These are phyloP conservation scores for Pseudocercospora musae DNA, from an alignment of 2,329 filamentous ascomycete genomes.

Conservation along the genomic window DNA sequence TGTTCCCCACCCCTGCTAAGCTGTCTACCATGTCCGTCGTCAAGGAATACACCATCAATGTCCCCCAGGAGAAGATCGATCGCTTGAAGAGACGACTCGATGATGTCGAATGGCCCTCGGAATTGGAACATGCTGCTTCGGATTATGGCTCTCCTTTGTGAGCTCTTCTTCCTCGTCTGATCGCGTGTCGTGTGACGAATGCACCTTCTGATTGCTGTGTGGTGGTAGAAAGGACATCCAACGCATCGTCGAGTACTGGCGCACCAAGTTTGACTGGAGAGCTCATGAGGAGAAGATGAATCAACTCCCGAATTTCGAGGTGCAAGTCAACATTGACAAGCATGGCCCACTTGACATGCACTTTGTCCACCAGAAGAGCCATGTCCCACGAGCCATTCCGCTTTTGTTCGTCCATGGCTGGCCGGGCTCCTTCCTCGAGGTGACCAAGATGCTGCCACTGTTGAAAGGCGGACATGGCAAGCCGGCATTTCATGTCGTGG, in stretches of 20 bases:
- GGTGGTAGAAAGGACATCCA: conserved; percentile 51
- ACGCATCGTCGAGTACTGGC: conserved; percentile 57
- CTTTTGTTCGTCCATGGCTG: conserved; percentile 65
- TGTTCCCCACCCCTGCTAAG: neutral
- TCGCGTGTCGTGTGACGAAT: too few relatives aligned
- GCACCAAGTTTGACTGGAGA: conserved; percentile 58
- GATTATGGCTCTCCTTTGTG: conserved; percentile 57
- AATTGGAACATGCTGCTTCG: conserved; percentile 44
- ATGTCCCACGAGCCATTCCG: conserved; percentile 55
- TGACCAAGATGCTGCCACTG: conserved; percentile 56
- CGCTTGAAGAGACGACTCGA: conserved; percentile 11
- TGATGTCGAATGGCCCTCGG: conserved; percentile 14
- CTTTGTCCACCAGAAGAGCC: conserved; percentile 59
- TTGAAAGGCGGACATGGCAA: conserved; percentile 39
- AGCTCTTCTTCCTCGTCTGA: neutral
- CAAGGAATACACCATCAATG: conserved; percentile 16
- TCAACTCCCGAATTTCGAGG: conserved; percentile 57
- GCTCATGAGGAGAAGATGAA: conserved; percentile 60
- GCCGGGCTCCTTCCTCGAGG: conserved; percentile 67
- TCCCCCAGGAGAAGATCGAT: conserved; percentile 19
- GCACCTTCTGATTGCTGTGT: neutral
- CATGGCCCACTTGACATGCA: conserved; percentile 61
- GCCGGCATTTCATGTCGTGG: conserved; percentile 61
- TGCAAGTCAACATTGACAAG: conserved; percentile 52
- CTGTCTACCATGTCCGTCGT: conserved; percentile 12